A percentile compares a stretch with the other conserved stretches of the same genome.
Evolutionary conservation across 257 asterid genomes (phyloP).

Genomic region (Penstemon eatonii): DNA sequence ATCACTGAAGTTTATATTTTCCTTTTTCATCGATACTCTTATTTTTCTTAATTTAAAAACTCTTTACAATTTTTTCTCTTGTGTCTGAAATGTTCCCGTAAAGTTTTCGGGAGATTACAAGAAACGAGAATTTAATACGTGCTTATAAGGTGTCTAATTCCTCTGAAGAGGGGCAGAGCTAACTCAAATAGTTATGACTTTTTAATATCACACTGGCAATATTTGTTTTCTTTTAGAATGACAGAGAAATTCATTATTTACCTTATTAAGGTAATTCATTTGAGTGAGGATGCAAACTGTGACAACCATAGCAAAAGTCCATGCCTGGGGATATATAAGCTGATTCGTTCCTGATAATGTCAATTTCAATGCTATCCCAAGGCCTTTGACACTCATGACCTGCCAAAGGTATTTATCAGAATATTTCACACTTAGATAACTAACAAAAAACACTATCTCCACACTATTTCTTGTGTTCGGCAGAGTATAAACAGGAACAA

Average conservation of each 20-base stretch:
- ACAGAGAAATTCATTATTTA: slow-evolving; percentile 20
- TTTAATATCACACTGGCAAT: neutral
- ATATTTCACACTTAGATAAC: neutral
- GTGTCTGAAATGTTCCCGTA: neutral
- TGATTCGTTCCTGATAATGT: slow-evolving; percentile 91
- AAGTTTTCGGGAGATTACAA: neutral
- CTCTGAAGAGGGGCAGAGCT: neutral
- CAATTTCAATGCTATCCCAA: slow-evolving; percentile 92
- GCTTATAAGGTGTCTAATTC: neutral
- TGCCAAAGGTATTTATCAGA: slow-evolving; percentile 35
- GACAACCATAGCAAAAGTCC: slow-evolving; percentile 80
- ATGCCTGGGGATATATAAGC: slow-evolving; percentile 86
- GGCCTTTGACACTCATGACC: slow-evolving; percentile 98
- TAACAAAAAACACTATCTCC: neutral
- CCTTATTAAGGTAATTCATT: slow-evolving; percentile 93
- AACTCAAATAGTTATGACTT: neutral
- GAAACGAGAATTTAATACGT: neutral
- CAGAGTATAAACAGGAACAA: neutral
- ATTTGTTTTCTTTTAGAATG: slow-evolving; percentile 1
- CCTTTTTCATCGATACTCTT: no score
- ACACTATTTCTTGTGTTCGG: neutral
- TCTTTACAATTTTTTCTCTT: neutral
- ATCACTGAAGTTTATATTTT: neutral
- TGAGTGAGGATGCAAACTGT: slow-evolving; percentile 74
- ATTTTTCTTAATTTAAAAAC: neutral